These are phyloP conservation scores for Cladorrhinum samala DNA, from an alignment of 495 filamentous ascomycete species.

Conservation along the genomic window DNA sequence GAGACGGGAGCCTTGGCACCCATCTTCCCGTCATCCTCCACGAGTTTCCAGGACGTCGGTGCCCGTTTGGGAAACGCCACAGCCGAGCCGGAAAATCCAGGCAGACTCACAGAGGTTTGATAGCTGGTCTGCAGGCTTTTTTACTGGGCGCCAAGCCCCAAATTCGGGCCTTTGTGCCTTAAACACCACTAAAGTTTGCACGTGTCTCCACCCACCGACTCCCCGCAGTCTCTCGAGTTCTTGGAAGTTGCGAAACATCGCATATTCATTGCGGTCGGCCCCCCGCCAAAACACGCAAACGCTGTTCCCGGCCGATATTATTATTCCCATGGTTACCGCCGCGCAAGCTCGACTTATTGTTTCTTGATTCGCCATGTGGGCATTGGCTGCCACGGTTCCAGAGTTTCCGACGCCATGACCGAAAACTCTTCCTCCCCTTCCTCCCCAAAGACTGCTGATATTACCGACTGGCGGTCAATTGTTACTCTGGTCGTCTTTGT, in stretches of 20 bases:
- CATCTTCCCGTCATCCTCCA: too few relatives aligned
- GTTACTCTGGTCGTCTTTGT: constrained; percentile 59
- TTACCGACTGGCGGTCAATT: constrained; percentile 56
- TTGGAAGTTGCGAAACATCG: neutral
- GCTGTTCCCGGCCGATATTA: neutral
- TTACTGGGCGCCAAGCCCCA: neutral
- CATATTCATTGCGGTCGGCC: too few relatives aligned
- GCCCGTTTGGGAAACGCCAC: neutral
- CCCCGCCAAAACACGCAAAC: too few relatives aligned
- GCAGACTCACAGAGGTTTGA: too few relatives aligned
- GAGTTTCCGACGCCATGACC: constrained; percentile 16
- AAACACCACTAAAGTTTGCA: constrained; percentile 2
- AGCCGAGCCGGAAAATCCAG: neutral
- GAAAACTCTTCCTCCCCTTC: constrained; percentile 26
- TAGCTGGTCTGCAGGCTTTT: too few relatives aligned
- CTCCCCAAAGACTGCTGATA: constrained; percentile 43
- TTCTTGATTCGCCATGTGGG: neutral
- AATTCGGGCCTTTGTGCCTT: neutral
- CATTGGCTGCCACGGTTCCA: neutral
- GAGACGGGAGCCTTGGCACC: too few relatives aligned
- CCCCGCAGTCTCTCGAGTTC: neutral
- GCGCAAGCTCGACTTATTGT: too few relatives aligned
- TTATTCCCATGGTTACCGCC: too few relatives aligned
- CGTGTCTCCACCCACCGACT: constrained; percentile 3
- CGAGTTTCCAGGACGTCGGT: too few relatives aligned